A percentile compares a stretch with the other conserved stretches of the same genome.
Conservation (phyloP, 345 rosid genomes). For the Mangifera indica region DNA sequence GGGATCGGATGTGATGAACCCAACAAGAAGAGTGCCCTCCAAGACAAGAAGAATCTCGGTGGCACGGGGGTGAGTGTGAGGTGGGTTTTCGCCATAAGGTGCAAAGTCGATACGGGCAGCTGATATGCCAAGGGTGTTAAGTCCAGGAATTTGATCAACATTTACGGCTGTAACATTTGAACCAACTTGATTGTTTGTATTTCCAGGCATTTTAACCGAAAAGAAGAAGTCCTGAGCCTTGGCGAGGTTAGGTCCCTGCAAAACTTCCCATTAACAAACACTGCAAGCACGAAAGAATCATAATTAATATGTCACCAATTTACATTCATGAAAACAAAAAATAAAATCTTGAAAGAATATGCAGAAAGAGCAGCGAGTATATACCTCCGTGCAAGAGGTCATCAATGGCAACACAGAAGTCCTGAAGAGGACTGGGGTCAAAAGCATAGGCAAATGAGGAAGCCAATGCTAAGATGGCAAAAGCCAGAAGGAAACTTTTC, state of each 20-base stretch:
- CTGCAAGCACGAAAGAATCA: background rate
- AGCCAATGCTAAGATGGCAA: too few relatives aligned
- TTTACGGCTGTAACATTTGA: constrained; percentile 16
- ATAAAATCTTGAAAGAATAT: too few relatives aligned
- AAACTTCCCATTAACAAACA: background rate
- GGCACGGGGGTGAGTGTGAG: too few relatives aligned
- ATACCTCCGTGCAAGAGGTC: too few relatives aligned
- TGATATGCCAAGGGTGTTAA: background rate
- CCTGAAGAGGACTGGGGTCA: too few relatives aligned
- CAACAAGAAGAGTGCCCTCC: constrained; percentile 27
- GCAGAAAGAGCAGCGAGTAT: too few relatives aligned
- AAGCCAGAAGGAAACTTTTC: constrained; percentile 9
- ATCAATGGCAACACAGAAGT: too few relatives aligned
- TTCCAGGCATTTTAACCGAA: constrained; percentile 19
- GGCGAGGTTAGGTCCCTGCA: constrained; percentile 16
- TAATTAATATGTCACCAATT: too few relatives aligned
- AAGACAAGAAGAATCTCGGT: constrained; percentile 22
- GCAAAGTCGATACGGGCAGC: constrained; percentile 31
- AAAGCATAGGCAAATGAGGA: too few relatives aligned
- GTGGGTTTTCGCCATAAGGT: background rate
- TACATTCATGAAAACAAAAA: too few relatives aligned
- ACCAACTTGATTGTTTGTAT: background rate
- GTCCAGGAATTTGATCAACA: constrained; percentile 23
- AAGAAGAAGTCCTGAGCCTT: constrained; percentile 24
- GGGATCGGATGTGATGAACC: constrained; percentile 8